Percentiles rank a stretch among this genome's conserved stretches.
Conservation (phyloP, 2,329 filamentous ascomycete species). For the Penicillium oxalicum region DNA sequence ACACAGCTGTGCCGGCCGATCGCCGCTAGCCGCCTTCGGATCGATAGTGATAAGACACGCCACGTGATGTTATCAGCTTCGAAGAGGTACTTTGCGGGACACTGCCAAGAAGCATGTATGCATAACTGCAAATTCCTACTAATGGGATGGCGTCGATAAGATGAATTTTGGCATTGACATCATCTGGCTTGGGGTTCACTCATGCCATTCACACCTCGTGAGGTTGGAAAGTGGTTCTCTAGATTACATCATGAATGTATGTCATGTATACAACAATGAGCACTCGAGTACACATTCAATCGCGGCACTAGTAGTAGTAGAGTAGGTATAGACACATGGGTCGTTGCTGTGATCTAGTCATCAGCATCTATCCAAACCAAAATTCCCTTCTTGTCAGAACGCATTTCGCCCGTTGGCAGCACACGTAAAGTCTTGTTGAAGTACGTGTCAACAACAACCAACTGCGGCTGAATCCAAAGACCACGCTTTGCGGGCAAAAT, state of each 20-base stretch:
- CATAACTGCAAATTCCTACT: too few species aligned
- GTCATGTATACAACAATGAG: too few species aligned
- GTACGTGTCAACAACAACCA: conserved; percentile 80
- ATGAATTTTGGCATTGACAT: too few species aligned
- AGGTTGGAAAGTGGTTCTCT: too few species aligned
- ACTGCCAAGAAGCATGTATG: neutral
- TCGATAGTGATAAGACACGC: conserved; percentile 7
- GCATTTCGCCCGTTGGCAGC: conserved; percentile 66
- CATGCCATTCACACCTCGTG: too few species aligned
- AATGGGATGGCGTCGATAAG: too few species aligned
- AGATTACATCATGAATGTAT: too few species aligned
- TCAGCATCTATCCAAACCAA: conserved; percentile 41
- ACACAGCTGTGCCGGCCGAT: conserved; percentile 20
- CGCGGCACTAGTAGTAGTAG: too few species aligned
- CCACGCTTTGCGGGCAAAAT: conserved; percentile 61
- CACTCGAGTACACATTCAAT: too few species aligned
- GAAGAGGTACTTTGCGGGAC: neutral
- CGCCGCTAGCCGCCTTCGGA: conserved; percentile 19
- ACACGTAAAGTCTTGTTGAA: conserved; percentile 87
- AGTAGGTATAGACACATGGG: too few species aligned
- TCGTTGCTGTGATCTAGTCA: conserved; percentile 17
- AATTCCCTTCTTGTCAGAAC: conserved; percentile 49
- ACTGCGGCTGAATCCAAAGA: conserved; percentile 63
- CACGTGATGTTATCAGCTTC: conserved; percentile 4
- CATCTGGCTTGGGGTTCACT: too few species aligned